A percentile compares a stretch with the other conserved stretches of the same genome.
Conservation (phyloP, 2,329 filamentous ascomycete species). For the Achaetomium macrosporum region DNA sequence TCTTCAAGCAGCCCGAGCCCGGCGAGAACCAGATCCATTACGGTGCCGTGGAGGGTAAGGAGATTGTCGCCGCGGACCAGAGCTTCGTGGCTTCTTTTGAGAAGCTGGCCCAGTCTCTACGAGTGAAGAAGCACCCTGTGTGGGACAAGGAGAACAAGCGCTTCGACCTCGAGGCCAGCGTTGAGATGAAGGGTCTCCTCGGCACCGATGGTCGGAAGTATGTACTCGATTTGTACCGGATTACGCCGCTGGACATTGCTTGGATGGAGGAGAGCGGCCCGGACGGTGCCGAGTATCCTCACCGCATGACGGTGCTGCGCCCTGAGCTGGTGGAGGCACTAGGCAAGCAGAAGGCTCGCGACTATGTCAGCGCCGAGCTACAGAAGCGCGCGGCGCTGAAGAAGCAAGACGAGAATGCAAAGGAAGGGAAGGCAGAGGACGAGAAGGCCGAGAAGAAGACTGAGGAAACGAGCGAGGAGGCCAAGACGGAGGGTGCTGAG, state of each 20-base stretch:
- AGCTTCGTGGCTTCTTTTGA: constrained; percentile 78
- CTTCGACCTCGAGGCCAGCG: constrained; percentile 88
- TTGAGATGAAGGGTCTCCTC: constrained; percentile 96
- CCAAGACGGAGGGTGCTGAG: constrained; percentile 18
- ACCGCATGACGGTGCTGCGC: constrained; percentile 91
- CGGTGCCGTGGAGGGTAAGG: constrained; percentile 94
- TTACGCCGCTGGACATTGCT: constrained; percentile 82
- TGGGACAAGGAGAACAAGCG: constrained; percentile 95
- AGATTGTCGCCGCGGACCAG: constrained; percentile 85
- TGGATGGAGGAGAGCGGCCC: constrained; percentile 75
- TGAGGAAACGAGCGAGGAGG: constrained; percentile 30
- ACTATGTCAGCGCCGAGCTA: constrained; percentile 78
- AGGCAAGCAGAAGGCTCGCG: constrained; percentile 77
- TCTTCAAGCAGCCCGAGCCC: constrained; percentile 96
- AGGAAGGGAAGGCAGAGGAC: constrained; percentile 12
- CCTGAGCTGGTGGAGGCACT: constrained; percentile 85
- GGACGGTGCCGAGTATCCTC: constrained; percentile 65
- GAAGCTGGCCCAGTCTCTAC: constrained; percentile 83
- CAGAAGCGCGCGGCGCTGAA: constrained; percentile 51
- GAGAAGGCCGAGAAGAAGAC: constrained; percentile 25
- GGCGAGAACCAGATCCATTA: constrained; percentile 99
- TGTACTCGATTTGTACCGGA: constrained; percentile 91
- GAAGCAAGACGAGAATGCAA: constrained; percentile 23
- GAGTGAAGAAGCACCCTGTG: constrained; percentile 89
- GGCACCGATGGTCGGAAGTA: constrained; percentile 97